Evolutionary conservation across 2,329 filamentous ascomycete genomes (phyloP).

Genomic region (Hypoxylon sp.): DNA sequence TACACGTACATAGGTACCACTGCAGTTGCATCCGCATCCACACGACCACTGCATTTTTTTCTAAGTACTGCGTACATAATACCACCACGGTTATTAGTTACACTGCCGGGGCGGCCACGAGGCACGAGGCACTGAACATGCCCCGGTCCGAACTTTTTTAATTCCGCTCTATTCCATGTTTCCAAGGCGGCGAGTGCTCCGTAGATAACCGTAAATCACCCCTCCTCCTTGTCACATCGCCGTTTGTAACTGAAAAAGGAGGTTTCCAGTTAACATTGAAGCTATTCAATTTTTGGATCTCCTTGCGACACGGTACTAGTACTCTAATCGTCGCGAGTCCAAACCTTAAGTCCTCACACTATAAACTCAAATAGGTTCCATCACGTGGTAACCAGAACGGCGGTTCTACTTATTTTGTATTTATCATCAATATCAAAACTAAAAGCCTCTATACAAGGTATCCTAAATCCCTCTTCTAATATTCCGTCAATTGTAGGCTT

Average conservation of each 20-base stretch:
- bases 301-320: no score
- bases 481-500: slow-evolving; percentile 9
- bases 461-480: neutral
- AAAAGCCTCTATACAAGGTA: neutral
- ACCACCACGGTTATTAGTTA: slow-evolving; percentile 38
- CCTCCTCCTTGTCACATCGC: neutral
- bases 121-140: slow-evolving; percentile 41
- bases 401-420: slow-evolving; percentile 13
- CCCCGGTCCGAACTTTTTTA: slow-evolving; percentile 34
- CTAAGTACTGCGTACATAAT: slow-evolving; percentile 15
- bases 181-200: slow-evolving; percentile 4
- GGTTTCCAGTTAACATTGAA: neutral
- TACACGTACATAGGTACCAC: slow-evolving; percentile 31
- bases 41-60: slow-evolving; percentile 36
- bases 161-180: slow-evolving; percentile 24
- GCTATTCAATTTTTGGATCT: no score
- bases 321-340: no score
- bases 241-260: slow-evolving; percentile 9
- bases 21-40: slow-evolving; percentile 38
- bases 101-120: slow-evolving; percentile 45
- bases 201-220: slow-evolving; percentile 33
- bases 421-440: slow-evolving; percentile 12
- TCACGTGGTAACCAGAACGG: slow-evolving; percentile 23
- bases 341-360: slow-evolving; percentile 6
- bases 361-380: neutral